These are phyloP conservation scores for Mesembryanthemum crystallinum DNA, from an alignment of 148 eudicot genomes.

Conservation along the genomic window DNA sequence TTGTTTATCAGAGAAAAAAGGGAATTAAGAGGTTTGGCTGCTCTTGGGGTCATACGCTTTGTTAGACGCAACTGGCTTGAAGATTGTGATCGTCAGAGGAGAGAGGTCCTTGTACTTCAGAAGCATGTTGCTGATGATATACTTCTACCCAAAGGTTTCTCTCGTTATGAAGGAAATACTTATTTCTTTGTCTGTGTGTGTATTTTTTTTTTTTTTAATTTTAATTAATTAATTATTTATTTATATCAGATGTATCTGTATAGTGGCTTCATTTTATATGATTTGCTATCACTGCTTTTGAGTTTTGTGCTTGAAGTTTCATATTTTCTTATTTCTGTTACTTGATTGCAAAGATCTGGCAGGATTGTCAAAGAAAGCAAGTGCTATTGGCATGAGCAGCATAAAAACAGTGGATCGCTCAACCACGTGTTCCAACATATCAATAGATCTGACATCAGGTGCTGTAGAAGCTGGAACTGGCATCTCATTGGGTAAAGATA, in stretches of 20 bases:
- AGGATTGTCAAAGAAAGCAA: conserved; percentile 43
- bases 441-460: conserved; percentile 27
- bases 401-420: conserved; percentile 42
- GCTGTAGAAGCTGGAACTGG: conserved; percentile 30
- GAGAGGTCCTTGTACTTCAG: conserved; percentile 70
- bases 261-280: not conserved
- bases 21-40: conserved; percentile 81
- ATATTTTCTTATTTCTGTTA: not conserved
- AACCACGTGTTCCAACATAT: conserved; percentile 30
- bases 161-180: not conserved
- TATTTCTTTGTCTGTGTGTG: not conserved
- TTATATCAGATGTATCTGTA: not conserved
- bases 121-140: conserved; percentile 85
- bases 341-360: conserved; percentile 27
- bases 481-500: conserved; percentile 29
- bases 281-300: not conserved
- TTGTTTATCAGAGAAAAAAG: conserved; percentile 68
- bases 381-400: conserved; percentile 30
- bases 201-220: too few relatives aligned
- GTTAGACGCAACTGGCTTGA: conserved; percentile 77
- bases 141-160: conserved; percentile 77
- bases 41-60: conserved; percentile 69
- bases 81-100: conserved; percentile 77
- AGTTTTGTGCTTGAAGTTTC: not conserved
- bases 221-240: too few relatives aligned